phyloP scores from a whole-genome alignment of 305 asterid species.

The Solanum aculeatissimum region DNA sequence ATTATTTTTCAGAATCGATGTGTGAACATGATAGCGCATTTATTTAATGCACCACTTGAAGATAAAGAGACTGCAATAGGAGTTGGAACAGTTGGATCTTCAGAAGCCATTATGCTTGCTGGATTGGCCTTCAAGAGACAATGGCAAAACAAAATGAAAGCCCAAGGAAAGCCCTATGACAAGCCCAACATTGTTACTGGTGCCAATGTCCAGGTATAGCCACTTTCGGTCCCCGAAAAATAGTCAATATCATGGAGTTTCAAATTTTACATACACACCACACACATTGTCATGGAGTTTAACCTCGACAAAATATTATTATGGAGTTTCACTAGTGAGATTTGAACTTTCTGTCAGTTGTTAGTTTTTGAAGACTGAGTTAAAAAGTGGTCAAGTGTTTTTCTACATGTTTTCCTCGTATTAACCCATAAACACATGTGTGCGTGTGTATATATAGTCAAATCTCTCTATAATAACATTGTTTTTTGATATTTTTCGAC shows the following conservation, averaged over 20 bases:
- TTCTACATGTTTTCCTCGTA: neutral
- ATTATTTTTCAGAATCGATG: slow-evolving; percentile 49
- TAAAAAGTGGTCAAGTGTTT: neutral
- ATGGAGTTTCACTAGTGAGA: neutral
- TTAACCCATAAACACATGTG: neutral
- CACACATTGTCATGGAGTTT: neutral
- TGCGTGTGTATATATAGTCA: too few relatives aligned
- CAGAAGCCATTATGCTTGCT: slow-evolving; percentile 84
- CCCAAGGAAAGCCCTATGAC: slow-evolving; percentile 44
- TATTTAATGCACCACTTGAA: slow-evolving; percentile 67
- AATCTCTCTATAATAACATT: too few relatives aligned
- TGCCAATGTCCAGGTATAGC: slow-evolving; percentile 44
- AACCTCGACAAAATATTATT: neutral
- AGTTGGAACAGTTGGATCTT: slow-evolving; percentile 78
- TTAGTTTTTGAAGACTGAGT: neutral
- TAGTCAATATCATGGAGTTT: neutral
- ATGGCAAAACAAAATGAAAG: slow-evolving; percentile 84
- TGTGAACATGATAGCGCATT: slow-evolving; percentile 74
- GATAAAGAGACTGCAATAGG: slow-evolving; percentile 71
- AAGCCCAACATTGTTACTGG: slow-evolving; percentile 74
- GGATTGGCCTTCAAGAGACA: slow-evolving; percentile 73
- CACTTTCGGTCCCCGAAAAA: neutral
- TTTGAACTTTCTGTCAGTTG: neutral
- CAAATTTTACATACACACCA: neutral
- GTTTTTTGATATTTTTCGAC: too few relatives aligned